Evolutionary conservation across 2,329 filamentous ascomycete genomes (phyloP).

Genomic region (Colletotrichum aenigma): DNA sequence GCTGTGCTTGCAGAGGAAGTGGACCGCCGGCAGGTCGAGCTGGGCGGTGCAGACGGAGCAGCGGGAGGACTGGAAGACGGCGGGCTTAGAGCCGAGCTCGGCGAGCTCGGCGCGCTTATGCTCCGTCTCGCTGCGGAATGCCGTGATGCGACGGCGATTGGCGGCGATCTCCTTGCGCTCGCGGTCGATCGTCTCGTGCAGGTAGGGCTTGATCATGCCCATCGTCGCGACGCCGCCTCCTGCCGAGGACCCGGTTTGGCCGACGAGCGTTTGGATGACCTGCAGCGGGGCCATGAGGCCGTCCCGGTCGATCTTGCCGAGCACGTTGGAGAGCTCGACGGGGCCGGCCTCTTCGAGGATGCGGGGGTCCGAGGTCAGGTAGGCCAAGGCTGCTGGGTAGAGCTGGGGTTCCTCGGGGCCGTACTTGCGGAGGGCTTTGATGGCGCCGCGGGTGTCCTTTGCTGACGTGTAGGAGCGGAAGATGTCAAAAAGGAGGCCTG

Average conservation of each 20-base stretch:
- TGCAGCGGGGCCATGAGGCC: constrained; percentile 94
- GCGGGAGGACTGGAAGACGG: constrained; percentile 87
- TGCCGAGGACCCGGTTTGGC: constrained; percentile 43
- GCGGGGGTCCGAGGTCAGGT: constrained; percentile 84
- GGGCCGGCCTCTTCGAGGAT: constrained; percentile 84
- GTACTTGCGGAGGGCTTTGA: constrained; percentile 89
- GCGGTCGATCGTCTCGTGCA: constrained; percentile 84
- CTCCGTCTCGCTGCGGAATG: constrained; percentile 84
- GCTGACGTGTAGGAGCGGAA: constrained; percentile 95
- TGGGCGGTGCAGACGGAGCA: constrained; percentile 81
- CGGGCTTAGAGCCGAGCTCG: constrained; percentile 78
- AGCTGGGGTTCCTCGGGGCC: constrained; percentile 89
- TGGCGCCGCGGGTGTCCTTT: constrained; percentile 88
- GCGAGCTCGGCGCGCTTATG: constrained; percentile 79
- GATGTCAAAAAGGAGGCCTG: constrained; percentile 90
- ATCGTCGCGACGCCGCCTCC: constrained; percentile 79
- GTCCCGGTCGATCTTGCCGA: constrained; percentile 87
- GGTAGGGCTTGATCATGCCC: constrained; percentile 95
- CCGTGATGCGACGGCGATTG: constrained; percentile 81
- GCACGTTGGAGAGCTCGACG: constrained; percentile 79
- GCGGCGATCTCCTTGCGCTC: constrained; percentile 83
- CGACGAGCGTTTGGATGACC: constrained; percentile 89
- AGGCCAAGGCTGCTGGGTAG: constrained; percentile 89
- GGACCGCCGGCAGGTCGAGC: constrained; percentile 87
- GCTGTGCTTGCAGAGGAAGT: constrained; percentile 96